Conservation (phyloP, 2,329 filamentous ascomycete genomes). For the Didymella lethalis region DNA sequence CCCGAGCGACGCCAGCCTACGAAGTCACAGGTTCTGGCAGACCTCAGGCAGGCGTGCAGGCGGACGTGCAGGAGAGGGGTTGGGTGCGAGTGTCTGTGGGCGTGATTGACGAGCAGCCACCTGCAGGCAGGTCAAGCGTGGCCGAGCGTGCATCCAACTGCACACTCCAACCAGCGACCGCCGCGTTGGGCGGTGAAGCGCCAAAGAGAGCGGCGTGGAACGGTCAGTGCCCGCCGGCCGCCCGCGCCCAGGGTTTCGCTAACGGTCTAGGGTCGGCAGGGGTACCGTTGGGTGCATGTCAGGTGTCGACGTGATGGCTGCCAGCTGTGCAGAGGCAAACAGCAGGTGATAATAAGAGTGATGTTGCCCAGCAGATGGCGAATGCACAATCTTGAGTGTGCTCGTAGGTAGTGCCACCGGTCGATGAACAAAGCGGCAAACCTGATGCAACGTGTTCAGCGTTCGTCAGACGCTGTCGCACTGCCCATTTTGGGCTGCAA, state of each 20-base stretch:
- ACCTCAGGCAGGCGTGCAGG: slow-evolving; percentile 47
- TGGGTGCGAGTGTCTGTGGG: slow-evolving; percentile 38
- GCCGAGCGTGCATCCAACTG: slow-evolving; percentile 20
- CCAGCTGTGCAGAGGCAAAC: slow-evolving; percentile 34
- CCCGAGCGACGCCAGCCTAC: slow-evolving; percentile 41
- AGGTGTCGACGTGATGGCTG: slow-evolving; percentile 38
- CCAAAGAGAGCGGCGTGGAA: slow-evolving; percentile 23
- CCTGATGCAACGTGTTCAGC: slow-evolving; percentile 16
- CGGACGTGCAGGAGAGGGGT: slow-evolving; percentile 22
- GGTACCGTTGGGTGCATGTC: slow-evolving; percentile 29
- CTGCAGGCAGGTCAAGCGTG: slow-evolving; percentile 23
- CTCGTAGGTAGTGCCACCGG: slow-evolving; percentile 9
- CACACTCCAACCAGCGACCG: slow-evolving; percentile 26
- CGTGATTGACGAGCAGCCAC: slow-evolving; percentile 38
- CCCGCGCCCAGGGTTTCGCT: slow-evolving; percentile 38
- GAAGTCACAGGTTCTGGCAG: slow-evolving; percentile 42
- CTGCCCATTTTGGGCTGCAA: slow-evolving; percentile 34
- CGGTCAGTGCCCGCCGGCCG: slow-evolving; percentile 23
- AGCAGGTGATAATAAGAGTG: slow-evolving; percentile 32
- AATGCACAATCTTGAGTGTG: slow-evolving; percentile 5
- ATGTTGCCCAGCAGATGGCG: slow-evolving; percentile 16
- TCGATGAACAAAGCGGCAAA: slow-evolving; percentile 24
- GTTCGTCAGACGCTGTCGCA: slow-evolving; percentile 18
- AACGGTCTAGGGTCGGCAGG: slow-evolving; percentile 32
- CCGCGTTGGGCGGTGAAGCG: slow-evolving; percentile 43